Conservation (phyloP, 495 filamentous ascomycete genomes). For the Penicillium samsonianum region DNA sequence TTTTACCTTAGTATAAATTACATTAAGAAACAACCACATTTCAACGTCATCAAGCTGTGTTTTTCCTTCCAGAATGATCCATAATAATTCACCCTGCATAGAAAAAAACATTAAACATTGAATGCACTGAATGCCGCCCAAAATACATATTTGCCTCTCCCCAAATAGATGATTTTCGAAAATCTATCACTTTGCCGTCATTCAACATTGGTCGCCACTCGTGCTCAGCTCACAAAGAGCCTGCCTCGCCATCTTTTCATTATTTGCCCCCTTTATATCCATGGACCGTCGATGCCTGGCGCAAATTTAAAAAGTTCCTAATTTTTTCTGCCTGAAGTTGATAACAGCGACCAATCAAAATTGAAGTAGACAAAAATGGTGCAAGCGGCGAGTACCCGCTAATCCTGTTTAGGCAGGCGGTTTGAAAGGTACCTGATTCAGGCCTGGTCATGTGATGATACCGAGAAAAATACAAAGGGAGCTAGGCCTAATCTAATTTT, state of each 20-base stretch:
- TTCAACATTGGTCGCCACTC: neutral
- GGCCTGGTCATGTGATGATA: conserved; percentile 16
- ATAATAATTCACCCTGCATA: too few relatives aligned
- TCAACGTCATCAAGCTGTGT: too few relatives aligned
- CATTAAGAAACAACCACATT: too few relatives aligned
- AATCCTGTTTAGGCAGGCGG: conserved; percentile 6
- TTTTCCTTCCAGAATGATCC: too few relatives aligned
- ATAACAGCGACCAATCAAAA: neutral
- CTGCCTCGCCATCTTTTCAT: neutral
- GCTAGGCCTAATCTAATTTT: conserved; percentile 24
- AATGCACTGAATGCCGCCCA: too few relatives aligned
- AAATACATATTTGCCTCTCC: too few relatives aligned
- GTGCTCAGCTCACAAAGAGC: neutral
- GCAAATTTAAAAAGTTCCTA: neutral
- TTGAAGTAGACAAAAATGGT: neutral
- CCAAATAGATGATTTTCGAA: too few relatives aligned
- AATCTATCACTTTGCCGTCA: neutral
- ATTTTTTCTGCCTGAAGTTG: conserved; percentile 1
- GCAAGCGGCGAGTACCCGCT: neutral
- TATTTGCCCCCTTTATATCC: conserved; percentile 7
- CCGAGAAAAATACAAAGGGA: conserved; percentile 8
- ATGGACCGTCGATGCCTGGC: neutral
- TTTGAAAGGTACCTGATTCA: neutral
- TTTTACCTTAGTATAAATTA: too few relatives aligned
- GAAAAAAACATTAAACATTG: too few relatives aligned